Percentiles rank a stretch among this genome's conserved stretches.
Evolutionary conservation across 2,329 filamentous ascomycete genomes (phyloP).

Genomic region (Venturia effusa): DNA sequence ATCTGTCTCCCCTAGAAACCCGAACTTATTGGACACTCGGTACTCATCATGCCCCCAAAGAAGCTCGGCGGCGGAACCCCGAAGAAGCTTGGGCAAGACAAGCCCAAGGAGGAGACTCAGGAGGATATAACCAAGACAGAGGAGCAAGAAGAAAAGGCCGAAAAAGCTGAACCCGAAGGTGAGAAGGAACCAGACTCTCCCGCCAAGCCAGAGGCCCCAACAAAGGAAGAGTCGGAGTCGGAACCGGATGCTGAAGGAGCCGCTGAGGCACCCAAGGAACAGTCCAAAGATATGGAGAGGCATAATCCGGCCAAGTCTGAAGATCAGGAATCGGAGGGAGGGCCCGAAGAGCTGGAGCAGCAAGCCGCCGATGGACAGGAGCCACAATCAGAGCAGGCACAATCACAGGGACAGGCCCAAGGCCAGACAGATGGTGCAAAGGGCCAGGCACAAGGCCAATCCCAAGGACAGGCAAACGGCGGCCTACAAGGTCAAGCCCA

Average conservation of each 20-base stretch:
- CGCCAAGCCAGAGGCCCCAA: background rate
- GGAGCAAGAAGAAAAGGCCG: background rate
- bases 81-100: slow-evolving; percentile 1
- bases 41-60: background rate
- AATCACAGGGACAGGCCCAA: background rate
- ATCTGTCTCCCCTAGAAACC: too few species aligned
- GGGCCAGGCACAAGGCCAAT: background rate
- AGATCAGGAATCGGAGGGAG: background rate
- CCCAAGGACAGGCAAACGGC: background rate
- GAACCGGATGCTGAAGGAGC: background rate
- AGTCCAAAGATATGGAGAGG: background rate
- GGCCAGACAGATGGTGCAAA: background rate
- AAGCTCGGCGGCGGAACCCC: background rate
- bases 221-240: background rate
- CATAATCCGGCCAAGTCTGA: background rate
- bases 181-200: background rate
- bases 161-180: background rate
- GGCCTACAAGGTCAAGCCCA: background rate
- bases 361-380: background rate
- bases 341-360: background rate
- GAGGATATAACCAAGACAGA: background rate
- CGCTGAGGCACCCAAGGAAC: background rate
- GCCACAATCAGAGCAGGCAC: background rate
- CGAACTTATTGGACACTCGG: too few species aligned
- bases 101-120: background rate